Conservation (phyloP, 2,329 filamentous ascomycete genomes). For the Neobulgaria alba region DNA sequence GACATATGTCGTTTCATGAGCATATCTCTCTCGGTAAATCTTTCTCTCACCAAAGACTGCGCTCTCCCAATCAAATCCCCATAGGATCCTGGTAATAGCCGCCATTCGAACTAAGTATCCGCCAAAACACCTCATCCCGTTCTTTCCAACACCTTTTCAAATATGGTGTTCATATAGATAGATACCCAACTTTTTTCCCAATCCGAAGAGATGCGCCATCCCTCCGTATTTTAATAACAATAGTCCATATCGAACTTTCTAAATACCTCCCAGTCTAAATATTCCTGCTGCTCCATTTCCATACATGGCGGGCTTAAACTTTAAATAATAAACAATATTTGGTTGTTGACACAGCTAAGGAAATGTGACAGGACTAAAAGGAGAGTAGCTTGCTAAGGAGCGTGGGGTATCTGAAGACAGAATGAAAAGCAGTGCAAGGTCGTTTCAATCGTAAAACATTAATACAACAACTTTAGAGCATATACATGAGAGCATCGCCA, state of each 20-base stretch:
- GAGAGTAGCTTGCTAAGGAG: slow-evolving; percentile 24
- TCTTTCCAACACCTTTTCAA: background rate
- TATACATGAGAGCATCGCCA: background rate
- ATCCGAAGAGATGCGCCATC: background rate
- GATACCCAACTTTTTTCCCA: background rate
- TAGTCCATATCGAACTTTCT: background rate
- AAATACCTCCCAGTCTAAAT: background rate
- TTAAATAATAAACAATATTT: slow-evolving; percentile 10
- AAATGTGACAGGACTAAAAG: slow-evolving; percentile 5
- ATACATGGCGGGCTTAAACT: background rate
- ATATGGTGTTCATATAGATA: background rate
- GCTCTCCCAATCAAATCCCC: slow-evolving; percentile 22
- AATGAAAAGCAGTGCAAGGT: slow-evolving; percentile 7
- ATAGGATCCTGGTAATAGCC: slow-evolving; percentile 24
- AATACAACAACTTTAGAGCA: too few relatives aligned
- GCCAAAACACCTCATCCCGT: background rate
- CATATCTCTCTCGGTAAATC: too few relatives aligned
- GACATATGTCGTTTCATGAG: too few relatives aligned
- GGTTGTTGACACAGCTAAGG: slow-evolving; percentile 7
- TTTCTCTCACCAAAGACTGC: slow-evolving; percentile 25
- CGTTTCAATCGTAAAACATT: slow-evolving; percentile 17
- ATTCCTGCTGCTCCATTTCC: background rate
- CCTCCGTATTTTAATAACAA: background rate
- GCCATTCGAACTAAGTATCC: slow-evolving; percentile 15
- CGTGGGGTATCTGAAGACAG: slow-evolving; percentile 17